Base-by-base conservation (phyloP, 1,284 basidiomycete species). In the Sanghuangporus baumii region DNA sequence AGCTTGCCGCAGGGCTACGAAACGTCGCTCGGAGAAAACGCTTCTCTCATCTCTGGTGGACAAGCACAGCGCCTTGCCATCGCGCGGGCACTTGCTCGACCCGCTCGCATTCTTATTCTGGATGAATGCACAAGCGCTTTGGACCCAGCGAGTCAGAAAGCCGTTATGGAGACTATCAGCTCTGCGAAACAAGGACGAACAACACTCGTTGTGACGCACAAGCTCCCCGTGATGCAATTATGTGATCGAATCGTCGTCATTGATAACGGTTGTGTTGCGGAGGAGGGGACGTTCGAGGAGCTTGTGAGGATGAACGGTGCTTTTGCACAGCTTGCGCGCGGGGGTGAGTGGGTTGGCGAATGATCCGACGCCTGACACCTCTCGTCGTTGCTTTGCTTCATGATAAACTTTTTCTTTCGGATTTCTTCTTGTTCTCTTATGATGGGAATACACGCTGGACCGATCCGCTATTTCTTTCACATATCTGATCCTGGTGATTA, bases 91-190 rank as follows among this genome's bases (percentile, higher is more conserved):
- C 81, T 98, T 14, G 87, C 89, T 7, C 78, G 86, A 11, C 80
- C 82, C 0, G 79, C 89, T 0, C 81, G 79, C 40, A 83, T 97
- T n/a, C 79, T 98, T 37, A 87, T 98, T 55, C 79, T 98, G 55
- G 96, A 98, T 74, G 96, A 98, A 74, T 96, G 93, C 72, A 99
- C 96, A 6, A 89, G 86, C 47, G 93, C 96, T 6, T 79, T 98
- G 62, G 96, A 98, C 73, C 76, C 83, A 0, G 85, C 86, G 67
- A 96, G 94, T 73, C 89, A 94, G 75, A 79, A 81, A 2, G 84
- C 83, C 23, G 87, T 98, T 41, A 79, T 96, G 71, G 87, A 94
- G 64, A 89, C 93, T 12, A 85, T 96, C 43, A 31, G 26, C 26
- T n/a, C 16, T n/a, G 85, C 88, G 66, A 86, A 85, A 74, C 74